Percentiles rank a stretch among this genome's conserved stretches.
These are phyloP conservation scores for Cladophialophora immunda DNA, from an alignment of 2,329 filamentous ascomycete species.

Conservation along the genomic window DNA sequence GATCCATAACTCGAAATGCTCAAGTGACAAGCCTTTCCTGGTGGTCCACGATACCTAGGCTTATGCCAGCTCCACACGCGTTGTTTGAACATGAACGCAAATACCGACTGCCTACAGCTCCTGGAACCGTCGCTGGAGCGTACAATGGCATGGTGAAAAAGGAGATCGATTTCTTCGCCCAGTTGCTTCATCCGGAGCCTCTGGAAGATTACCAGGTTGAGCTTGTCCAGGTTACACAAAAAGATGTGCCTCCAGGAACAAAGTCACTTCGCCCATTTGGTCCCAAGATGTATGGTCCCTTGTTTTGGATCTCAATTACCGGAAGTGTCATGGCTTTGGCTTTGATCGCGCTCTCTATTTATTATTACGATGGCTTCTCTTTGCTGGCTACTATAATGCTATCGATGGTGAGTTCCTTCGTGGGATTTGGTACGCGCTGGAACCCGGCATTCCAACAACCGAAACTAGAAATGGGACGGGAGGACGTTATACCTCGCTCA, in stretches of 20 bases:
- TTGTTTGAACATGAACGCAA: constrained; percentile 66
- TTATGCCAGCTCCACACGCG: constrained; percentile 70
- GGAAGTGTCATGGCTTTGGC: constrained; percentile 64
- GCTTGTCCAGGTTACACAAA: constrained; percentile 49
- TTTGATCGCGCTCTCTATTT: constrained; percentile 61
- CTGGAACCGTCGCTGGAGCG: constrained; percentile 66
- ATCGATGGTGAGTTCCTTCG: constrained; percentile 62
- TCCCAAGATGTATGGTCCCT: constrained; percentile 26
- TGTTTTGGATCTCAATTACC: constrained; percentile 36
- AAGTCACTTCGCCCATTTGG: constrained; percentile 24
- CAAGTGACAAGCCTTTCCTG: constrained; percentile 68
- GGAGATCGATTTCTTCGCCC: constrained; percentile 69
- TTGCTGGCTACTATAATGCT: constrained; percentile 62
- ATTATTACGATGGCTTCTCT: constrained; percentile 64
- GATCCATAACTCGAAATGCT: constrained; percentile 65
- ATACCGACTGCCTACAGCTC: constrained; percentile 63
- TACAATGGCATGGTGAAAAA: constrained; percentile 64
- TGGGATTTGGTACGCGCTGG: constrained; percentile 68
- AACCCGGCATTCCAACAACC: constrained; percentile 61
- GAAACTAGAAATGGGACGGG: constrained; percentile 48
- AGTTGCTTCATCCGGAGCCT: constrained; percentile 62
- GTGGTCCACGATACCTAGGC: constrained; percentile 66
- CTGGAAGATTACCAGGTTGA: constrained; percentile 51
- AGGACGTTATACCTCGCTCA: constrained; percentile 58
- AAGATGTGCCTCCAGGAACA: constrained; percentile 35